These are phyloP conservation scores for Tetrapisispora fleetii DNA, from an alignment of 805 yeast genomes.

Conservation along the genomic window DNA sequence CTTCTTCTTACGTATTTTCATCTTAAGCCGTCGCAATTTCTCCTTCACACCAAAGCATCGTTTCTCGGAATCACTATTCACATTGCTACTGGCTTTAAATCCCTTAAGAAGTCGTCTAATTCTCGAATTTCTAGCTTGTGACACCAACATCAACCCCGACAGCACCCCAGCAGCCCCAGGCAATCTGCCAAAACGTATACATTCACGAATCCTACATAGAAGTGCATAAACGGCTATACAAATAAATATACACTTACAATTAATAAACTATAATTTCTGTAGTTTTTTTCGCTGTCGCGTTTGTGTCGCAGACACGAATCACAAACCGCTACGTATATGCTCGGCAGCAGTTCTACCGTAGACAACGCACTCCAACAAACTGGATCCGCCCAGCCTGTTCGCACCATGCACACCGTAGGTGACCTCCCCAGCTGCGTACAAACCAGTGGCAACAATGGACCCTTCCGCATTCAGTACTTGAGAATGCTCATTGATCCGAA, in stretches of 20 bases:
- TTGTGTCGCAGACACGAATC: too few relatives aligned
- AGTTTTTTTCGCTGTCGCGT: too few relatives aligned
- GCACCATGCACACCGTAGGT: slow-evolving; percentile 63
- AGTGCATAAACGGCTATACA: too few relatives aligned
- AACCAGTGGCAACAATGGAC: slow-evolving; percentile 31
- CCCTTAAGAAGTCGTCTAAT: not conserved
- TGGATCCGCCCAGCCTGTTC: slow-evolving; percentile 51
- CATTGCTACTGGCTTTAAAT: not conserved
- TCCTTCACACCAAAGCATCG: not conserved
- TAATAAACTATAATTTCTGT: too few relatives aligned
- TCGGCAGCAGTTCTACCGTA: slow-evolving; percentile 46
- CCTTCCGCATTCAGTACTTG: slow-evolving; percentile 33
- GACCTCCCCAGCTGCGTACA: slow-evolving; percentile 58
- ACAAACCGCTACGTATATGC: slow-evolving; percentile 8
- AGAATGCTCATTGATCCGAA: slow-evolving; percentile 40
- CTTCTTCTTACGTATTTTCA: not conserved
- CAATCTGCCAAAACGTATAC: not conserved
- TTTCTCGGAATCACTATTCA: not conserved
- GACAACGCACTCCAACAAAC: slow-evolving; percentile 50
- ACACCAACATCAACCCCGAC: too few relatives aligned
- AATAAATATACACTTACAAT: too few relatives aligned
- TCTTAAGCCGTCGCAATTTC: not conserved
- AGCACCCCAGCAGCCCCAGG: too few relatives aligned
- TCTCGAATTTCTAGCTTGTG: not conserved
- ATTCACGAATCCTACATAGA: too few relatives aligned